Evolutionary conservation across 495 filamentous ascomycete genomes (phyloP), one percentile per base, ranked within the genome.

Genomic region (Aspergillus incahuasiensis): DNA sequence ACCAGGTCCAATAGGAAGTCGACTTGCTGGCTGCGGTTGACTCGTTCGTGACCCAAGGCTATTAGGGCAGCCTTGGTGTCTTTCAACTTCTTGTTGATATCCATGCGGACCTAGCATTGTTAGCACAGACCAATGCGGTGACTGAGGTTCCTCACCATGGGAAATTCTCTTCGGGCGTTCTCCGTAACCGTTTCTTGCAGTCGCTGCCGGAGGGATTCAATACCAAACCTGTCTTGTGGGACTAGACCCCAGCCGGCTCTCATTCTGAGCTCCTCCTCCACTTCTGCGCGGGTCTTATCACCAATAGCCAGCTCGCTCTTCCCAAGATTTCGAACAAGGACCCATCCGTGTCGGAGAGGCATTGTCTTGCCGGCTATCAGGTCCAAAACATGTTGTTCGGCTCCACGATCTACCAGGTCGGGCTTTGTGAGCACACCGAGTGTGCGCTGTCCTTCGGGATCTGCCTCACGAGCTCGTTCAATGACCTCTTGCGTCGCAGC

Each of bases 391-490:
- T 59, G 59, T 5, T 67, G 54, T 42, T 80, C 73, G 5, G 42
- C 52, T 12, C 52, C 52, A 9, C 16, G 15, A 19, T 54, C 52
- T 6, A 54, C 52, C 0, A 86, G 63, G 47, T 88, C 83, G 0
- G 81, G 82, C 60, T 86, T 86, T 0, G 83, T 86, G 2, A 86
- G 57, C 11, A 87, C 75, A 6, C 80, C 79, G 3, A 87, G 59
- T 0, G 84, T 86, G 16, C 83, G 72, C 20, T 74, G 50, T 3
- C 80, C 79, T 5, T 67, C 53, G 0, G 64, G 65, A 63, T 87
- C 83, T 22, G 62, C 56, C 46, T 79, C 68, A 13, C 76, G 65
- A 0, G 84, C 80, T 35, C 84, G 66, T 35, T 67, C 65, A 0
- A 87, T 59, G 28, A 88, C 83, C 41, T 84, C 82, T 56, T 89